phyloP scores from a whole-genome alignment of 345 rosid species.

The Melaleuca alternifolia region DNA sequence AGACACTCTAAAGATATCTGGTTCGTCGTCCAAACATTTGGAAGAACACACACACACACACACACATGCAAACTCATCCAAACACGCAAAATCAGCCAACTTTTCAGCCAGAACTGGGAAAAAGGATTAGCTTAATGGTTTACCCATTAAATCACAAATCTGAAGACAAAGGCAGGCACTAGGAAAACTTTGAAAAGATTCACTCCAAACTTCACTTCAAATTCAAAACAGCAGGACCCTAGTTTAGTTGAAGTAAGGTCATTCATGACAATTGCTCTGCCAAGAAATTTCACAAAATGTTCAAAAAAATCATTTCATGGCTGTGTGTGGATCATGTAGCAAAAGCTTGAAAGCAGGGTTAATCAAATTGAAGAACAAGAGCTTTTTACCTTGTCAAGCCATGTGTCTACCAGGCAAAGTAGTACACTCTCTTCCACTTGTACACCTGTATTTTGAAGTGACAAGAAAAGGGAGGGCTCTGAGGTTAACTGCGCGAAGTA shows the following conservation, averaged over 20 bases:
- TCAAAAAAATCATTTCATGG: not conserved
- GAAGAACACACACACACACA: not conserved
- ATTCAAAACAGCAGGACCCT: not conserved
- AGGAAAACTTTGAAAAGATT: not conserved
- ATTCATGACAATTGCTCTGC: not conserved
- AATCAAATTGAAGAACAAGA: not conserved
- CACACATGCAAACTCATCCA: not conserved
- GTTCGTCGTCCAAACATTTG: not conserved
- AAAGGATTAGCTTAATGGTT: not conserved
- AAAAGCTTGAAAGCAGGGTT: not conserved
- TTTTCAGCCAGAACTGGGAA: not conserved
- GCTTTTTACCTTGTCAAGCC: slow-evolving; percentile 88
- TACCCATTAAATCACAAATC: not conserved
- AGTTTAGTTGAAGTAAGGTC: not conserved
- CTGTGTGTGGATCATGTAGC: not conserved
- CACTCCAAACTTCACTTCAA: not conserved
- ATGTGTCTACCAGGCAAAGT: slow-evolving; percentile 78
- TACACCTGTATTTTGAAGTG: slow-evolving; percentile 72
- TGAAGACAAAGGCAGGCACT: not conserved
- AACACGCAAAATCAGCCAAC: not conserved
- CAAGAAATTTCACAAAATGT: not conserved
- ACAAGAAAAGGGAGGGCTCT: slow-evolving; percentile 60
- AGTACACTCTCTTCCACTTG: slow-evolving; percentile 61
- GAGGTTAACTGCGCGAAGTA: slow-evolving; percentile 83
- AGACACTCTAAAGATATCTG: not conserved